phyloP scores from a whole-genome alignment of 2,329 filamentous ascomycete species.

The Diaporthe amygdali region DNA sequence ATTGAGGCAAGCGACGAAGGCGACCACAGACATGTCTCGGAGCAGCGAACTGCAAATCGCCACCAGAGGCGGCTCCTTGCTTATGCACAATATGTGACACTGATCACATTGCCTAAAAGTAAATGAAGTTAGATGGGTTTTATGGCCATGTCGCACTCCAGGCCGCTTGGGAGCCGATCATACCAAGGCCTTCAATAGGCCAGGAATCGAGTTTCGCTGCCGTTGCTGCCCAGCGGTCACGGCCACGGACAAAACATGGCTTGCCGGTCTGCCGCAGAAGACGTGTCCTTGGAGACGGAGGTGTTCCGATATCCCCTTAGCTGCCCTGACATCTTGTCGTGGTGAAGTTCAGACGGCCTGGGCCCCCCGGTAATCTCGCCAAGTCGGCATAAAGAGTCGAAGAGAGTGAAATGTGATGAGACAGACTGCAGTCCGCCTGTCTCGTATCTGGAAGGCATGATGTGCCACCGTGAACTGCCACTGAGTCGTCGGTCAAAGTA shows the following conservation, averaged over 20 bases:
- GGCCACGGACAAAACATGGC: neutral
- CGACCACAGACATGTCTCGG: neutral
- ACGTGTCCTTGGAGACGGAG: neutral
- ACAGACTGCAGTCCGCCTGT: neutral
- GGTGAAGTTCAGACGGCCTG: neutral
- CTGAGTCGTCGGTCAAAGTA: neutral
- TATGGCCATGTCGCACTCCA: neutral
- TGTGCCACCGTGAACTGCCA: neutral
- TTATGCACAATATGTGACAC: neutral
- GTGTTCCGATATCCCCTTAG: neutral
- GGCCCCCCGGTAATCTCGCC: neutral
- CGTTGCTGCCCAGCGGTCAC: neutral
- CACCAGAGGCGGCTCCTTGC: neutral
- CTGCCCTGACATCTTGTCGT: neutral
- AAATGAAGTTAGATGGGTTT: neutral
- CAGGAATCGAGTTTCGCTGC: neutral
- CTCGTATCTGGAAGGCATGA: neutral
- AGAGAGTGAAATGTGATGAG: constrained; percentile 7
- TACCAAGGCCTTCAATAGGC: neutral
- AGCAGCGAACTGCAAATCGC: neutral
- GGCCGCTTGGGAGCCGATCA: neutral
- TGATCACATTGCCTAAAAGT: neutral
- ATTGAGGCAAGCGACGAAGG: neutral
- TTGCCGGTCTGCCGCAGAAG: neutral
- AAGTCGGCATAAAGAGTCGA: neutral